phyloP scores from a whole-genome alignment of 2,329 filamentous ascomycete species.

The Thielaviopsis populi region DNA sequence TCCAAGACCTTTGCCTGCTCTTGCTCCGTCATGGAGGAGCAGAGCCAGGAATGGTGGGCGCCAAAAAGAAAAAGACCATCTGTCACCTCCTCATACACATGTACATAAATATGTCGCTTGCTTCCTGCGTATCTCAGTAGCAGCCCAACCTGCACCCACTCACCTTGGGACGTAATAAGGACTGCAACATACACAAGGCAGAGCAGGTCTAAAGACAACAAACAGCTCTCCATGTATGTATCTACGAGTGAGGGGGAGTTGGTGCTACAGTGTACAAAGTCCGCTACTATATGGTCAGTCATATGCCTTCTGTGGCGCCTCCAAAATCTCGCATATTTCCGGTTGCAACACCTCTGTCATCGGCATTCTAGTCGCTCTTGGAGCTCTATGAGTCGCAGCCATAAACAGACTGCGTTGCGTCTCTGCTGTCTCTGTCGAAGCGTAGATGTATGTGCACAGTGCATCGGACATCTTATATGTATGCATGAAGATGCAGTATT shows the following conservation, averaged over 20 bases:
- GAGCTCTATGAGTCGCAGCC: neutral
- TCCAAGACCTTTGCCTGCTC: no score
- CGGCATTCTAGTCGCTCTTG: neutral
- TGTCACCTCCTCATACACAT: neutral
- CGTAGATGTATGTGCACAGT: neutral
- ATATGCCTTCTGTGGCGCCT: neutral
- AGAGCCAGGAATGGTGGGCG: neutral
- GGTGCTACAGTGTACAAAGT: neutral
- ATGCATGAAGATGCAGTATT: neutral
- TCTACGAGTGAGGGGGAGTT: neutral
- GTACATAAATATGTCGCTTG: neutral
- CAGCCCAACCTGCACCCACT: neutral
- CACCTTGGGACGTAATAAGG: no score
- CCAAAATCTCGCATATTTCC: neutral
- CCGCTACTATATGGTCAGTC: neutral
- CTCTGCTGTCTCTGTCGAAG: neutral
- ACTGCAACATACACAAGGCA: neutral
- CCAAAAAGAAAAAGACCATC: neutral
- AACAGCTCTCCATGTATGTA: neutral
- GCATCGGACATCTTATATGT: neutral
- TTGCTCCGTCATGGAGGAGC: neutral
- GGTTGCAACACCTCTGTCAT: neutral
- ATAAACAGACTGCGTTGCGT: neutral
- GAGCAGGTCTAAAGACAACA: neutral
- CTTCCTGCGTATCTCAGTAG: neutral